Conservation (phyloP, 306 rosid species). For the Rosa persica region DNA sequence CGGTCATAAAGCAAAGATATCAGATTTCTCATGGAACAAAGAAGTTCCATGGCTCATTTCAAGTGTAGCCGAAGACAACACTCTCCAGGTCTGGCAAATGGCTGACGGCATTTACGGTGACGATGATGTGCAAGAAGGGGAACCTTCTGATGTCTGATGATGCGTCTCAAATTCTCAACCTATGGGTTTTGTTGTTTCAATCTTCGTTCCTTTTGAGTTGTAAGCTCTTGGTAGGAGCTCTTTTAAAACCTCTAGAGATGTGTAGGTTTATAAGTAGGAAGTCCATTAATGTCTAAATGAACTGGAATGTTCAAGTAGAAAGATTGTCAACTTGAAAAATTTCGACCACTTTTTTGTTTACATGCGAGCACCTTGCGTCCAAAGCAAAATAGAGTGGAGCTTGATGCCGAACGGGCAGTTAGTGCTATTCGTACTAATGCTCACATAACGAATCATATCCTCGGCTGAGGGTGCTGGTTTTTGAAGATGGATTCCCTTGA, state of each 20-base stretch:
- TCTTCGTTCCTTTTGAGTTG: neutral
- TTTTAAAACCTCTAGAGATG: neutral
- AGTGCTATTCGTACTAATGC: no score
- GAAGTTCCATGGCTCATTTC: conserved; percentile 79
- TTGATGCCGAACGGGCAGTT: no score
- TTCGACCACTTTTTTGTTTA: no score
- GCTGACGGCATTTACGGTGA: conserved; percentile 64
- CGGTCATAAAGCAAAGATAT: conserved; percentile 88
- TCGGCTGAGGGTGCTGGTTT: no score
- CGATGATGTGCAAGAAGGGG: conserved; percentile 20
- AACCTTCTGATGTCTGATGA: conserved; percentile 23
- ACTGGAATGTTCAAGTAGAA: neutral
- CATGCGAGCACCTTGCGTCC: no score
- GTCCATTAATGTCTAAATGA: neutral
- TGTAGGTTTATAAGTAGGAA: neutral
- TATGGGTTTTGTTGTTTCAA: neutral
- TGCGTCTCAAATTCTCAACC: neutral
- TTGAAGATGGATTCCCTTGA: no score
- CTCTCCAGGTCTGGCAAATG: conserved; percentile 89
- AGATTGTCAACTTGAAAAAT: neutral
- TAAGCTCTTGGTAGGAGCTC: neutral
- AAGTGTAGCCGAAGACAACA: conserved; percentile 88
- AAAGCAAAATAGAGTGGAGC: no score
- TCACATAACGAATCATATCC: no score
- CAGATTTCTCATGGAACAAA: conserved; percentile 90